Conservation (phyloP, 163 green algal species). For the Scenedesmus sp. region DNA sequence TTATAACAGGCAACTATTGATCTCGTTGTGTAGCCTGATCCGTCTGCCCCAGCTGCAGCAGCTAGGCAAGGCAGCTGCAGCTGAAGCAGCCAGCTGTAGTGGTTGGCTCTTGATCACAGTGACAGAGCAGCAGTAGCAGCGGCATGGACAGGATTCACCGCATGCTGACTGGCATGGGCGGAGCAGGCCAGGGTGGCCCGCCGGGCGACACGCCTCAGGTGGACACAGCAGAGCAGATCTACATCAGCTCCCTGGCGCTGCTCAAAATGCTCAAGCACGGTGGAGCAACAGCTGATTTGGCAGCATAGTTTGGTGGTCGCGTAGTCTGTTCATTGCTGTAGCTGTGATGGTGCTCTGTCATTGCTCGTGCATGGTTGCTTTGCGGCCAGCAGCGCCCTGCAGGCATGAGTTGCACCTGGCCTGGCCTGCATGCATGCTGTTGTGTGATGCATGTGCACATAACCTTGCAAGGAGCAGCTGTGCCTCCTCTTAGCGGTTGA, state of each 20-base stretch:
- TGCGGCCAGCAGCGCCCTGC: not conserved
- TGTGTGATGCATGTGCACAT: not conserved
- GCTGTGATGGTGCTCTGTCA: not conserved
- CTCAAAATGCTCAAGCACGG: conserved; percentile 99
- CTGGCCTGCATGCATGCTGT: not conserved
- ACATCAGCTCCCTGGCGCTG: conserved; percentile 97
- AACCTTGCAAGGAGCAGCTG: too few species aligned
- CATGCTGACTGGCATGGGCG: conserved; percentile 68
- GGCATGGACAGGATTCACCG: conserved; percentile 76
- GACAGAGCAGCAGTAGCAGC: conserved; percentile 43
- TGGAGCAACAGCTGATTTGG: conserved; percentile 53
- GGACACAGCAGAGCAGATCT: conserved; percentile 95
- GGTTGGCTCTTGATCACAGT: not conserved
- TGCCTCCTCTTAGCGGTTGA: too few species aligned
- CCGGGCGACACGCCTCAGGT: conserved; percentile 80
- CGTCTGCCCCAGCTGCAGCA: not conserved
- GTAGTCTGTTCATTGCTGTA: not conserved
- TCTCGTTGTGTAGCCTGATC: not conserved
- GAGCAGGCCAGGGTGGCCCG: conserved; percentile 60
- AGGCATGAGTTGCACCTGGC: not conserved
- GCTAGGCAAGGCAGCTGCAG: not conserved
- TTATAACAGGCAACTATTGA: not conserved
- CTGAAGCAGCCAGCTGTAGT: not conserved
- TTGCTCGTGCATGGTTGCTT: not conserved
- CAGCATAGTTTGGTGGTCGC: not conserved